Percentiles rank a stretch among this genome's conserved stretches.
These are phyloP conservation scores for Petasospora rhodanensis DNA, from an alignment of 1,139 yeast species.

Conservation along the genomic window DNA sequence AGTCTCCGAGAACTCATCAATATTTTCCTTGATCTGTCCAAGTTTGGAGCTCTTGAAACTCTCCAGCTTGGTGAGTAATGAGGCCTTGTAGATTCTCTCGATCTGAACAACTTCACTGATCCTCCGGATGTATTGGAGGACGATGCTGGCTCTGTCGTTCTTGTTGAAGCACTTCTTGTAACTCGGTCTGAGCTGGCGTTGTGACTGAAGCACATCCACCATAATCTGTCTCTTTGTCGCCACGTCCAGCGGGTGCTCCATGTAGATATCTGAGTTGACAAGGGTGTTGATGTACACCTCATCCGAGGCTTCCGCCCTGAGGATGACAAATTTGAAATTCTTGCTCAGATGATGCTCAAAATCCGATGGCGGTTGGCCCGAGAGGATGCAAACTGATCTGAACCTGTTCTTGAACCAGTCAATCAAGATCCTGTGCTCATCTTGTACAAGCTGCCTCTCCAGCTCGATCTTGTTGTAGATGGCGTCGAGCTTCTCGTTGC, in stretches of 20 bases:
- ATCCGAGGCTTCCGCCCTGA: constrained; percentile 40
- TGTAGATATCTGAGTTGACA: constrained; percentile 42
- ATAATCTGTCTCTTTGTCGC: constrained; percentile 34
- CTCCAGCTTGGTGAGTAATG: constrained; percentile 28
- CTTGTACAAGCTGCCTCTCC: constrained; percentile 37
- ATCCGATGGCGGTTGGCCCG: constrained; percentile 39
- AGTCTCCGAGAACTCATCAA: constrained; percentile 7
- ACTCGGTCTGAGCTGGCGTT: constrained; percentile 21
- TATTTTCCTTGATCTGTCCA: constrained; percentile 13
- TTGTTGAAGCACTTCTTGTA: constrained; percentile 28
- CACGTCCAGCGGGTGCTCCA: constrained; percentile 44
- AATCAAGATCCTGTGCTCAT: constrained; percentile 57
- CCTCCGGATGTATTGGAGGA: constrained; percentile 42
- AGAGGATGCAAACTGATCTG: constrained; percentile 51
- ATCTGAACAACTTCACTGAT: constrained; percentile 60
- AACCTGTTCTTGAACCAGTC: constrained; percentile 66
- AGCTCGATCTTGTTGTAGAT: constrained; percentile 48
- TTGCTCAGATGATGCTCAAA: constrained; percentile 25
- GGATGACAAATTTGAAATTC: constrained; percentile 40
- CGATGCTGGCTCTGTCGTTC: constrained; percentile 42
- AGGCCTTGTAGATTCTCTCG: constrained; percentile 50
- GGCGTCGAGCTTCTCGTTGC: constrained; percentile 39
- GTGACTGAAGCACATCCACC: constrained; percentile 28
- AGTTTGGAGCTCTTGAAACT: constrained; percentile 8
- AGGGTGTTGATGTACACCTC: constrained; percentile 40